Evolutionary conservation across 148 eudicot species (phyloP).

Genomic region (Dianthus caryophyllus): DNA sequence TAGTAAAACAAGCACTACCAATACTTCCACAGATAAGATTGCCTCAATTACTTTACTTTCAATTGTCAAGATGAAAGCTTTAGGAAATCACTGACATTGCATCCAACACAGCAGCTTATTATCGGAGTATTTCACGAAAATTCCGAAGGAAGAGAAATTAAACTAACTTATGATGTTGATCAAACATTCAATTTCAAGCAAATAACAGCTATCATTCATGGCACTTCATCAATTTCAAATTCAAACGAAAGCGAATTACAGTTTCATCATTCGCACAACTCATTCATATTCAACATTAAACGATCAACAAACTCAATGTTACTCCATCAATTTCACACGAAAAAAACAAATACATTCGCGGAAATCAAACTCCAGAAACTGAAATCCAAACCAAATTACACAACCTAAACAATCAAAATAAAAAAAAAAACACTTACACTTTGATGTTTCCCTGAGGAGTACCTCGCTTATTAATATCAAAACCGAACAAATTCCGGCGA

Average conservation of each 20-base stretch:
- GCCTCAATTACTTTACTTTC: neutral
- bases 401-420: neutral
- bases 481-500: slow-evolving; percentile 82
- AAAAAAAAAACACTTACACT: slow-evolving; percentile 48
- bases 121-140: neutral
- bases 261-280: too few species aligned
- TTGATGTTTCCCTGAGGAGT: slow-evolving; percentile 73
- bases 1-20: neutral
- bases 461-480: slow-evolving; percentile 82
- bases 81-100: neutral
- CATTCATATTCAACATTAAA: too few species aligned
- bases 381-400: neutral
- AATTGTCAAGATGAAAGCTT: neutral
- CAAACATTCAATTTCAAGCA: neutral
- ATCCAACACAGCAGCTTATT: too few species aligned
- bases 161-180: neutral
- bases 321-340: neutral
- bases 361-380: neutral
- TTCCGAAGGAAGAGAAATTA: neutral
- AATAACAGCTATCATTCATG: too few species aligned
- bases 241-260: too few species aligned
- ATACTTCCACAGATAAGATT: neutral
- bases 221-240: neutral
- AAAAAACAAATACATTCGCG: too few species aligned
- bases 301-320: neutral